Conservation (phyloP, 495 filamentous ascomycete genomes). For the Hyaloscypha hepaticicola region DNA sequence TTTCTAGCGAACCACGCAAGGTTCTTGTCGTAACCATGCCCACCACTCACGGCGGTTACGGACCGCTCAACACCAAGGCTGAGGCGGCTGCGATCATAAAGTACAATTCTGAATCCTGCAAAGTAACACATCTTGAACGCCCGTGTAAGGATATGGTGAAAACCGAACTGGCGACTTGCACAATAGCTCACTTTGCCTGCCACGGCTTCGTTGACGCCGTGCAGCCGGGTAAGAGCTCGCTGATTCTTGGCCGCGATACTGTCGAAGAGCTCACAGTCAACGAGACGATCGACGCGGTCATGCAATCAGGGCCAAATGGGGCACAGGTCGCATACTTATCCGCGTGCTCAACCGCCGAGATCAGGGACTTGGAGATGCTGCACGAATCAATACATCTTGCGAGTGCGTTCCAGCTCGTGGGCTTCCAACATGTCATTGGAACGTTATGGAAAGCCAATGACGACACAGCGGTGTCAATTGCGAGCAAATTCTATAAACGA, state of each 20-base stretch:
- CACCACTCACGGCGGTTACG: slow-evolving; percentile 11
- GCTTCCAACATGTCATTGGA: slow-evolving; percentile 36
- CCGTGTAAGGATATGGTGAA: slow-evolving; percentile 9
- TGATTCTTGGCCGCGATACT: slow-evolving; percentile 22
- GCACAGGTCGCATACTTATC: slow-evolving; percentile 31
- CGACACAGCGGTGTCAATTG: background rate
- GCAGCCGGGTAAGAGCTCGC: slow-evolving; percentile 28
- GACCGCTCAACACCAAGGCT: no score
- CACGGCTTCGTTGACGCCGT: slow-evolving; percentile 21
- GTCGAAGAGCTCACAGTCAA: slow-evolving; percentile 1
- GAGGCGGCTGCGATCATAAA: no score
- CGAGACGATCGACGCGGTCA: background rate
- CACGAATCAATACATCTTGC: slow-evolving; percentile 39
- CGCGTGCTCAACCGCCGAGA: slow-evolving; percentile 37
- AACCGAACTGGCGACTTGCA: slow-evolving; percentile 5
- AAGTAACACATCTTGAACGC: background rate
- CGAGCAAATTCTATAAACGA: slow-evolving; percentile 3
- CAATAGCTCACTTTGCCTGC: slow-evolving; percentile 32
- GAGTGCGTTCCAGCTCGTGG: slow-evolving; percentile 37
- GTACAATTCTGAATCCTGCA: no score
- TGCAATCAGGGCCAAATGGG: background rate
- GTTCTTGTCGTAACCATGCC: slow-evolving; percentile 30
- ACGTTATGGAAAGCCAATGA: slow-evolving; percentile 27
- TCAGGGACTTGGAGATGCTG: slow-evolving; percentile 8
- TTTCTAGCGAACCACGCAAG: slow-evolving; percentile 11